These are phyloP conservation scores for Penicillium sp. DNA, from an alignment of 2,329 filamentous ascomycete genomes.

Conservation along the genomic window DNA sequence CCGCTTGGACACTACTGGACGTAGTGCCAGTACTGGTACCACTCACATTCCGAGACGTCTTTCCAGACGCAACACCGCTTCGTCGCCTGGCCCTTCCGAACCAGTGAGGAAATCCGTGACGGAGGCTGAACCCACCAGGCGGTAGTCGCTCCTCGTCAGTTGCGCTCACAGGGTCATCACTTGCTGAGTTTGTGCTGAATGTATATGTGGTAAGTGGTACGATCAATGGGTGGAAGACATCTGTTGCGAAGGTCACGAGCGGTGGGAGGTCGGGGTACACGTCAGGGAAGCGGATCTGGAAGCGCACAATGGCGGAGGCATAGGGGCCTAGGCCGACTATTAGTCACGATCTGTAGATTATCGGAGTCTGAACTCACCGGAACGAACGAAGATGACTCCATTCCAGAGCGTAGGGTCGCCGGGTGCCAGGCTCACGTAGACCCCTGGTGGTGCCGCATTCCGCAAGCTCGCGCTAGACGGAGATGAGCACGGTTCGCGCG, in stretches of 20 bases:
- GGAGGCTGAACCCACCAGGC: conserved; percentile 84
- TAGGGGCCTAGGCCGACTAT: conserved; percentile 68
- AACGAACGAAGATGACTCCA: conserved; percentile 85
- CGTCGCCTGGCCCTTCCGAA: conserved; percentile 61
- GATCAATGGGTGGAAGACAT: conserved; percentile 92
- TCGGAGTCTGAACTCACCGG: conserved; percentile 57
- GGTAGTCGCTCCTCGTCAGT: conserved; percentile 79
- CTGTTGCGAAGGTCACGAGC: conserved; percentile 81
- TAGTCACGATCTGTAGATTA: neutral
- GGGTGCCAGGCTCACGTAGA: conserved; percentile 81
- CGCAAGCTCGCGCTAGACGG: conserved; percentile 69
- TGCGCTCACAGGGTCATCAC: conserved; percentile 74
- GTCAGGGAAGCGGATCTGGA: conserved; percentile 83
- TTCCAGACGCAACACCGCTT: conserved; percentile 35
- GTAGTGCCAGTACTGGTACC: conserved; percentile 33
- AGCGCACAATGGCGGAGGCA: conserved; percentile 78
- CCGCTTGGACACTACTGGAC: conserved; percentile 1
- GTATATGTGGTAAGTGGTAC: conserved; percentile 93
- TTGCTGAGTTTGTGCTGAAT: conserved; percentile 76
- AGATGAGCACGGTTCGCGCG: conserved; percentile 1
- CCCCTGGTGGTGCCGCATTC: conserved; percentile 76
- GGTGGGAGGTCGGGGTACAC: conserved; percentile 77
- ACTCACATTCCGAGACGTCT: conserved; percentile 45
- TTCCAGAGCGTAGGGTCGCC: conserved; percentile 81
- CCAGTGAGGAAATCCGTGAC: conserved; percentile 89